Evolutionary conservation across 176 grass and related monocot genomes (phyloP).

Genomic region (Canna indica): DNA sequence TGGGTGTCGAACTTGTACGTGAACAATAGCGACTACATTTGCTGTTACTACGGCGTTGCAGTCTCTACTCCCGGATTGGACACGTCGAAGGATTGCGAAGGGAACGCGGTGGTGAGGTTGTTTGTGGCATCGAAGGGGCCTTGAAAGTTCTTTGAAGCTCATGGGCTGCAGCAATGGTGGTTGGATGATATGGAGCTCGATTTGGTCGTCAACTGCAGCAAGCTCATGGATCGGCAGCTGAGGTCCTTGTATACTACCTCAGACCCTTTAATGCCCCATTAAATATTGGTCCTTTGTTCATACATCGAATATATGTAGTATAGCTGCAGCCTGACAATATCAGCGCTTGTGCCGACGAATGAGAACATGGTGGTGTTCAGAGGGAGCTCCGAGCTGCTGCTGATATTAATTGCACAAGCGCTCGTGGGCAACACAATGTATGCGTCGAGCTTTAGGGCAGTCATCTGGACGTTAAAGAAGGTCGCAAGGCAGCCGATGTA

Average conservation of each 20-base stretch:
- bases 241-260: neutral
- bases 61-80: too few relatives aligned
- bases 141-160: slow-evolving; percentile 57
- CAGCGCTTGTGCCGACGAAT: slow-evolving; percentile 61
- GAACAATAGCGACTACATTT: slow-evolving; percentile 81
- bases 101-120: slow-evolving; percentile 36
- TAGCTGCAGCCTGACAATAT: too few relatives aligned
- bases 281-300: too few relatives aligned
- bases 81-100: slow-evolving; percentile 22
- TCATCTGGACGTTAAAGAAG: slow-evolving; percentile 26
- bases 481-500: slow-evolving; percentile 27
- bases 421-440: slow-evolving; percentile 72
- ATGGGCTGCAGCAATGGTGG: slow-evolving; percentile 84
- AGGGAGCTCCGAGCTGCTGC: slow-evolving; percentile 45
- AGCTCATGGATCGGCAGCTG: slow-evolving; percentile 2
- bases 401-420: slow-evolving; percentile 36
- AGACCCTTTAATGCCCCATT: neutral
- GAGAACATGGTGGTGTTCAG: slow-evolving; percentile 65
- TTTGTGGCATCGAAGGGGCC: slow-evolving; percentile 59
- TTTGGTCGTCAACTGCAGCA: slow-evolving; percentile 4
- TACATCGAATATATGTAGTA: too few relatives aligned
- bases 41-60: slow-evolving; percentile 66
- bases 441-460: slow-evolving; percentile 34
- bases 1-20: slow-evolving; percentile 83
- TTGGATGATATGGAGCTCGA: slow-evolving; percentile 64